phyloP scores from a whole-genome alignment of 1,284 basidiomycete genomes.

The Sphaerobolus stellatus region DNA sequence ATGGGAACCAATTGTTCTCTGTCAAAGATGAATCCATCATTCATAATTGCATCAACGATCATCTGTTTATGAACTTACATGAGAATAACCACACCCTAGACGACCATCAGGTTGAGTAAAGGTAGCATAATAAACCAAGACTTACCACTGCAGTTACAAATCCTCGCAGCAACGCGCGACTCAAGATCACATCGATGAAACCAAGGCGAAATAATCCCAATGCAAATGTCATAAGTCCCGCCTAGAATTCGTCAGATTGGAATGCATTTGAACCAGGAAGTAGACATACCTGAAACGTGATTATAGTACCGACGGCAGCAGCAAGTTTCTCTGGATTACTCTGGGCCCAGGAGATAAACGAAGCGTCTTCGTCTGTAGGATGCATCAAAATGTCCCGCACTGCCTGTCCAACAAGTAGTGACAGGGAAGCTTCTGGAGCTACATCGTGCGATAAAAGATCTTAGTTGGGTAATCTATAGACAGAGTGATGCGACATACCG shows the following conservation, averaged over 20 bases:
- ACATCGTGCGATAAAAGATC: conserved; percentile 40
- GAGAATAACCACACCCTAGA: conserved; percentile 62
- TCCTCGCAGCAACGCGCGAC: conserved; percentile 81
- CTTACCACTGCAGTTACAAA: conserved; percentile 73
- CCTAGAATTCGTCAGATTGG: conserved; percentile 40
- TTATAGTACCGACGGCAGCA: conserved; percentile 69
- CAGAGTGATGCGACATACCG: conserved; percentile 26
- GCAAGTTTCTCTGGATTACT: conserved; percentile 55
- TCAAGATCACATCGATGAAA: conserved; percentile 94
- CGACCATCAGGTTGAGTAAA: neutral
- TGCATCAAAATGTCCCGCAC: conserved; percentile 65
- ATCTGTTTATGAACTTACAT: conserved; percentile 47
- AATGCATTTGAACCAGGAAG: neutral
- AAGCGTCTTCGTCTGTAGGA: conserved; percentile 23
- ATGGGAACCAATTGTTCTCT: conserved; percentile 82
- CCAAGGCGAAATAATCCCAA: conserved; percentile 88
- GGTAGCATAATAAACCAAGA: neutral
- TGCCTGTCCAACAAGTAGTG: conserved; percentile 86
- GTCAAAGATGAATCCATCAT: neutral
- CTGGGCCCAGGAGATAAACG: neutral
- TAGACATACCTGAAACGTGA: conserved; percentile 75
- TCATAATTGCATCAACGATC: conserved; percentile 9
- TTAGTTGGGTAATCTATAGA: neutral
- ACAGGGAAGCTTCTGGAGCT: conserved; percentile 88
- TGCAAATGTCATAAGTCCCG: conserved; percentile 83